These are phyloP conservation scores for Scutellaria galericulata DNA, from an alignment of 257 asterid species.

Conservation along the genomic window DNA sequence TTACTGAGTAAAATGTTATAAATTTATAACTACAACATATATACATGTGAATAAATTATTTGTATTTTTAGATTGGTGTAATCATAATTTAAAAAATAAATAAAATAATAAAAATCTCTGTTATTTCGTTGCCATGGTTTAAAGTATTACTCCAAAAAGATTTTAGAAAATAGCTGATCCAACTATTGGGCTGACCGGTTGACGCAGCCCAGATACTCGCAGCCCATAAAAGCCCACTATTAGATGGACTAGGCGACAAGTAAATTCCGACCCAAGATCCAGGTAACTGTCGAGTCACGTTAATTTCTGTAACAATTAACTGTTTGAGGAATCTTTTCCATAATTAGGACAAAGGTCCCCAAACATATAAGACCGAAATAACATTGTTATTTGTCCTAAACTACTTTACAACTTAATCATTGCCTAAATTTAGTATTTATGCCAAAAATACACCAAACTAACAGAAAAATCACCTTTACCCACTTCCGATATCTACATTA, in stretches of 20 bases:
- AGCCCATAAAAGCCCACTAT: neutral
- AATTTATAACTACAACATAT: no score
- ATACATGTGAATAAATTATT: no score
- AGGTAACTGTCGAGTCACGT: neutral
- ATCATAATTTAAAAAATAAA: no score
- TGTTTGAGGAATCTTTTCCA: neutral
- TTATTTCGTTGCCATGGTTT: no score
- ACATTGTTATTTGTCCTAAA: neutral
- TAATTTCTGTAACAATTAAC: neutral
- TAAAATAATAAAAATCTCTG: no score
- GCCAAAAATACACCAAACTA: slow-evolving; percentile 1
- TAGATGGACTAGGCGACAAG: neutral
- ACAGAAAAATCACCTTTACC: neutral
- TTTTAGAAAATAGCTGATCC: neutral
- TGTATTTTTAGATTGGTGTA: no score
- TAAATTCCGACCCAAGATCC: neutral
- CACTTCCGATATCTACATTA: neutral
- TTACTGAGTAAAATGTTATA: no score
- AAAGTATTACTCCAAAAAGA: neutral
- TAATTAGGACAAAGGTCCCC: neutral
- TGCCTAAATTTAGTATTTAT: neutral
- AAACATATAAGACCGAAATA: neutral
- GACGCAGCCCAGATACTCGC: neutral
- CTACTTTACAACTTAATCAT: neutral
- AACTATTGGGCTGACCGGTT: neutral